phyloP scores from a whole-genome alignment of 306 rosid genomes.

The Gynostemma pentaphyllum region DNA sequence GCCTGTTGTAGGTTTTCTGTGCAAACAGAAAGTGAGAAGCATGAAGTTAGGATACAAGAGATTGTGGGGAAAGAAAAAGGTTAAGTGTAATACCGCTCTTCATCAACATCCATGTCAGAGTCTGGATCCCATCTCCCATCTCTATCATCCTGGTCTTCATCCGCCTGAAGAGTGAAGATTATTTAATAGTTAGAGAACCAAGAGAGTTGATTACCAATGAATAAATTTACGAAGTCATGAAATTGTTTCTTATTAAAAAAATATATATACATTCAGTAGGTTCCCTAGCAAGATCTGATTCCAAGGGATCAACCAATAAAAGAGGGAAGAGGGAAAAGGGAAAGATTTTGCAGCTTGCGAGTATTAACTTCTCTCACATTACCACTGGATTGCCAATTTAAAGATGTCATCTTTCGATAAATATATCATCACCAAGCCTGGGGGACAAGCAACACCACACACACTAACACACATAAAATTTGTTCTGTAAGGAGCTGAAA shows the following conservation, averaged over 20 bases:
- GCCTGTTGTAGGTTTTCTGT: conserved; percentile 38
- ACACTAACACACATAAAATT: neutral
- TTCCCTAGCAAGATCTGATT: neutral
- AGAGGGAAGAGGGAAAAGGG: neutral
- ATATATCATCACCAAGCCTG: neutral
- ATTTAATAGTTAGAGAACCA: neutral
- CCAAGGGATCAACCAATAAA: neutral
- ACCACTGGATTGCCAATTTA: neutral
- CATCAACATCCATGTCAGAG: conserved; percentile 62
- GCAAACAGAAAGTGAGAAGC: conserved; percentile 17
- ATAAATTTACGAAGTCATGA: too few species aligned
- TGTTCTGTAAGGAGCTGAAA: too few species aligned
- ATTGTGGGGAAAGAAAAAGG: conserved; percentile 5
- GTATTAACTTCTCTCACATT: neutral
- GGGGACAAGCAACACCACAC: neutral
- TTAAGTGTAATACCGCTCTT: conserved; percentile 44
- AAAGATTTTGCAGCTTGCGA: neutral
- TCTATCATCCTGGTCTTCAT: conserved; percentile 50
- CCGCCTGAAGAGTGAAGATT: conserved; percentile 37
- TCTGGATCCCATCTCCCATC: conserved; percentile 62
- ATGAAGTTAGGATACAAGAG: conserved; percentile 5
- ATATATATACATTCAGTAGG: neutral
- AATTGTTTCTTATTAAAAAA: too few species aligned
- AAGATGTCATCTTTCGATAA: neutral
- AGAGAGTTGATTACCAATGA: neutral